A percentile compares a stretch with the other conserved stretches of the same genome.
These are phyloP conservation scores for Phytopythium aichiense DNA, from an alignment of 352 stramenopile species.

Conservation along the genomic window DNA sequence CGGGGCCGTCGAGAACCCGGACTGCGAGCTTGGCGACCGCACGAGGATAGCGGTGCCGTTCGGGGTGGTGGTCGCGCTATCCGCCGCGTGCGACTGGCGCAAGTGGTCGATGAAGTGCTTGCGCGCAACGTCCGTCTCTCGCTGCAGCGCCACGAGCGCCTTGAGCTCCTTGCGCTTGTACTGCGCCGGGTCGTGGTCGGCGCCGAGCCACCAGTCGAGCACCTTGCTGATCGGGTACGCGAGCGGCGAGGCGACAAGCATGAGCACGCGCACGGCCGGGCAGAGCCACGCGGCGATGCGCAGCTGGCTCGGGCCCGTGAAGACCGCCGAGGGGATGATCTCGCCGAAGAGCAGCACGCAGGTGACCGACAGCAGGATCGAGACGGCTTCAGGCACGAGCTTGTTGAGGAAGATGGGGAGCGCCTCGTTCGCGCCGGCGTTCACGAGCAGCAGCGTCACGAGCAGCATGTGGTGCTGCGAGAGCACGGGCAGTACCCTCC, in stretches of 20 bases:
- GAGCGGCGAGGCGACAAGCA: conserved; percentile 85
- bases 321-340: conserved; percentile 95
- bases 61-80: conserved; percentile 10
- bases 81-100: conserved; percentile 25
- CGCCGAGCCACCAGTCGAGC: too few relatives aligned
- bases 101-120: conserved; percentile 32
- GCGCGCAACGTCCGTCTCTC: conserved; percentile 39
- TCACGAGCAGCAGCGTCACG: conserved; percentile 94
- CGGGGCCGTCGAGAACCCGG: conserved; percentile 18
- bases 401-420: conserved; percentile 93
- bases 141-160: conserved; percentile 79
- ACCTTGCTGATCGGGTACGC: conserved; percentile 89
- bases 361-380: conserved; percentile 95
- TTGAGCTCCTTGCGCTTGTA: conserved; percentile 91
- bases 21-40: conserved; percentile 1
- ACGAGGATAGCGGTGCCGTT: not conserved
- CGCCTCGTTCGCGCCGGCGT: conserved; percentile 92
- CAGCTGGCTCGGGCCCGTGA: conserved; percentile 94
- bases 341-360: conserved; percentile 95
- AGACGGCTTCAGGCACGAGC: conserved; percentile 79
- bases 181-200: conserved; percentile 62
- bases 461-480: conserved; percentile 91
- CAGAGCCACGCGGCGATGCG: conserved; percentile 78
- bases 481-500: conserved; percentile 86
- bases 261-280: conserved; percentile 84